Evolutionary conservation across 2,329 filamentous ascomycete species (phyloP), one percentile per base, ranked within the genome.

Genomic region (Aspergillus niger): DNA sequence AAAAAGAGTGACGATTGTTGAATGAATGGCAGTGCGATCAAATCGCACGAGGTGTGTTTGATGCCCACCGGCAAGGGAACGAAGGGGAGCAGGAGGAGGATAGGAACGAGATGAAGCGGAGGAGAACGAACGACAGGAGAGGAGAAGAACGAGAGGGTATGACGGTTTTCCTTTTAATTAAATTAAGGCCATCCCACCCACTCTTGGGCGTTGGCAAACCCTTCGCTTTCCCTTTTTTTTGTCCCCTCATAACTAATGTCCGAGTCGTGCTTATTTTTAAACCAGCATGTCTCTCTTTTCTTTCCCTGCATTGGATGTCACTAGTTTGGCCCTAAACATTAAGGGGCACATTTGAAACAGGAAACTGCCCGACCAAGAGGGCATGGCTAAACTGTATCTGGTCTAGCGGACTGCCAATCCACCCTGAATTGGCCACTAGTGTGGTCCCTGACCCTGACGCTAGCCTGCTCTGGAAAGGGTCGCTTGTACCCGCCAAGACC

Each of bases 1-100:
- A 64, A 71, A 67, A 67, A 59, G 63, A 64, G 57, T 59, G 61
- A 66, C 68, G 65, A 58, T 38, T 62, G 22, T 41, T 30, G 28
- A 70, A 72, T 49, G 71, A 72, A 64, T 64, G 71, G 67, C 71
- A 59, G 66, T 70, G 72, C 70, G 63, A 69, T 52, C 48, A 22
- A 63, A 50, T 55, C 68, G 67, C 72, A 73, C 71, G 63, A 62
- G 60, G 64, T 60, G 57, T 60, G 49, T 41, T 52, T 48, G 58
- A 60, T 32, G 60, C 52, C 60, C 64, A 60, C 58, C 58, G 62
- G 59, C 28, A 56, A 54, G 58, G 32, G 32, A 36, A 36, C 32
- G 32, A 61, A 63, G 58, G 55, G 47, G 53, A 57, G 36, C 6
- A 17, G 30, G 13, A 26, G 41, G 8, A 53, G 3, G 61, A 58